Base-by-base conservation (phyloP, 2,329 filamentous ascomycete genomes). In the Myriangium duriaei region DNA sequence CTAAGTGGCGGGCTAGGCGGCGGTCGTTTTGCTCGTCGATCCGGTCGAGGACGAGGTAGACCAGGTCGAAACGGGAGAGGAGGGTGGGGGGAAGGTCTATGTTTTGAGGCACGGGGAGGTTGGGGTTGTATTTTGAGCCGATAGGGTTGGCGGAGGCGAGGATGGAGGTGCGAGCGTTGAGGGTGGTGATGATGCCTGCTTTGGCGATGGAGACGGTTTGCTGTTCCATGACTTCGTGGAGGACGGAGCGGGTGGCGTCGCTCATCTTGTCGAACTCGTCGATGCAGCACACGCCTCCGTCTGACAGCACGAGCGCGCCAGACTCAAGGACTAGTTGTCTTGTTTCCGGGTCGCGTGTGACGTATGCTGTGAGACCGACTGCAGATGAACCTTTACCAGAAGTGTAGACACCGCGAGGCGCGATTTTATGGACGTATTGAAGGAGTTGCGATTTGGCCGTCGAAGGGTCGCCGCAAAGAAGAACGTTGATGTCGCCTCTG, bases 391-490 rank as follows among this genome's bases (percentile, higher is more conserved):
- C 81, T 49, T 81, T 79, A 45, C 81, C 81, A 3, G 81, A 83
- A 4, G 81, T 87, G 62, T 87, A 87, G 10, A 87, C 79, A 51
- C 86, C 87, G 45, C 91, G 83, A 44, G 91, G 91, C 1, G 91
- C 88, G 18, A 98, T 91, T 65, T 98, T 96, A 47, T 86, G 85
- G 56, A 98, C 96, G 60, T 98, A 98, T 64, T 95, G 96, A 48
- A 98, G 72, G 48, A 98, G 67, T 66, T 98, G 92, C 9, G 91
- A 98, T 60, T 98, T 98, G 28, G 91, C 73, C 0, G 91, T 98
- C 0, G 88, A 96, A 0, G 91, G 91, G 53, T 98, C 91, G 69
- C 91, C 91, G 52, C 91, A 98, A 24, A 98, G 79, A 30, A 98
- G 71, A 35, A 98, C 75, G 56, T 98, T 98, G 65, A 98, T 95